Base-by-base conservation (phyloP, 1,284 basidiomycete species). In the Austroboletus novae-zelandiae region DNA sequence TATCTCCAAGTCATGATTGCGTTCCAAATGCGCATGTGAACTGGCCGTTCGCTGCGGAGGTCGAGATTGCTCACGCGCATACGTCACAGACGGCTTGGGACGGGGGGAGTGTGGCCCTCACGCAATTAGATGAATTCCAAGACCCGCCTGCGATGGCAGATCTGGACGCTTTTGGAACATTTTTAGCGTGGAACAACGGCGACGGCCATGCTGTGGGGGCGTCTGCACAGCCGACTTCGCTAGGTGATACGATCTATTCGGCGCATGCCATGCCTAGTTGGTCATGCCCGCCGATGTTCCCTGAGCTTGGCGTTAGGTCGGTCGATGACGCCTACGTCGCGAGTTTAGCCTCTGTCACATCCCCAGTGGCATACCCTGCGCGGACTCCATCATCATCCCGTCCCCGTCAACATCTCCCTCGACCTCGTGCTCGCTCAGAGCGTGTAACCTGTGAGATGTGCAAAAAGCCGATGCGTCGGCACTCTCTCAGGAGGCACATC, bases 161-260 rank as follows among this genome's bases (percentile, higher is more conserved):
- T 47, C 8, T 14, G 30, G 32, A 42, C 8, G 9, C 8, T 36
- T 41, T 40, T 0, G 31, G 18, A 27, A 37, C 37, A 15, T 4
- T 20, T 47, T 25, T 44, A 43, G 56, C 29, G 10, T 46, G 20
- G 29, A 17, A 18, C 29, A 39, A 41, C 11, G 14, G 43, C 13
- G 1, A 6, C 27, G 0, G 2, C 62, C 61, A 64, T 45, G 58
- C 65, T 67, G 61, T 67, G 37, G 39, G 3, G n/a, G 25, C 52
- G 42, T 48, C 27, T 1, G 36, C 51, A 55, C 58, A 54, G 61
- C 60, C 31, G 5, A 3, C n/a, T 1, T 11, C 13, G n/a, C 25
- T 7, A 2, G 18, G 4, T 5, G 37, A 20, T 27, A 5, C 25
- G 13, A 15, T 5, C 9, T 6, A 31, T 14, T 5, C n/a, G 9